Evolutionary conservation across 2,329 filamentous ascomycete species (phyloP).

Genomic region (Epicoccum nigrum): DNA sequence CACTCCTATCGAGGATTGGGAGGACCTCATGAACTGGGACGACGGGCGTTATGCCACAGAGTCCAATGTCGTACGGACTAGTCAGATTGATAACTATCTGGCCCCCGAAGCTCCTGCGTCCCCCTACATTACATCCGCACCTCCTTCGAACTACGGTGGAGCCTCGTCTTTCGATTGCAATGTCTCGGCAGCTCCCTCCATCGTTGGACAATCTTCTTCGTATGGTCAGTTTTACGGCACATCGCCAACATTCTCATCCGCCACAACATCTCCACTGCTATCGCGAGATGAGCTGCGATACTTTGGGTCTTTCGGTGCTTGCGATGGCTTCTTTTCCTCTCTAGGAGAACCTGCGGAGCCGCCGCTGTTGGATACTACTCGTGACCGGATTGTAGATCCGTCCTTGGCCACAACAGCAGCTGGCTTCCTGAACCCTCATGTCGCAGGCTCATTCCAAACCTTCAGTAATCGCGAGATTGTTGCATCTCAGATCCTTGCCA

Average conservation of each 20-base stretch:
- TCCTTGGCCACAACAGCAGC: slow-evolving; percentile 32
- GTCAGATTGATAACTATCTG: neutral
- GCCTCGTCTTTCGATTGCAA: slow-evolving; percentile 36
- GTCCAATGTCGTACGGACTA: neutral
- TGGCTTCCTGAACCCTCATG: slow-evolving; percentile 38
- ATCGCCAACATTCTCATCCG: slow-evolving; percentile 36
- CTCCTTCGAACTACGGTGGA: slow-evolving; percentile 33
- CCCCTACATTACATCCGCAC: slow-evolving; percentile 23
- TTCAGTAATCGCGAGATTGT: slow-evolving; percentile 40
- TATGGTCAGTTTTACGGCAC: slow-evolving; percentile 30
- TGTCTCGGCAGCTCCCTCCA: slow-evolving; percentile 37
- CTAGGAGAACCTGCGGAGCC: slow-evolving; percentile 22
- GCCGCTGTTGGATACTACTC: slow-evolving; percentile 34
- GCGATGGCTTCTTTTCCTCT: slow-evolving; percentile 27
- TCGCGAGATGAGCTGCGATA: slow-evolving; percentile 24
- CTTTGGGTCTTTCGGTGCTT: slow-evolving; percentile 35
- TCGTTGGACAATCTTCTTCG: slow-evolving; percentile 34
- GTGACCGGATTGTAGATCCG: slow-evolving; percentile 27
- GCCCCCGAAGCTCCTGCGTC: slow-evolving; percentile 2
- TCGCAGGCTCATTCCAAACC: slow-evolving; percentile 35
- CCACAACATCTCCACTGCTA: slow-evolving; percentile 35
- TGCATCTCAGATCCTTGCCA: slow-evolving; percentile 38
- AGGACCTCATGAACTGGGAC: slow-evolving; percentile 39
- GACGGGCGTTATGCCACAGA: slow-evolving; percentile 35
- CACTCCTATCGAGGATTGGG: slow-evolving; percentile 34